phyloP scores from a whole-genome alignment of 2,329 filamentous ascomycete genomes.

The Colletotrichum paranaense region DNA sequence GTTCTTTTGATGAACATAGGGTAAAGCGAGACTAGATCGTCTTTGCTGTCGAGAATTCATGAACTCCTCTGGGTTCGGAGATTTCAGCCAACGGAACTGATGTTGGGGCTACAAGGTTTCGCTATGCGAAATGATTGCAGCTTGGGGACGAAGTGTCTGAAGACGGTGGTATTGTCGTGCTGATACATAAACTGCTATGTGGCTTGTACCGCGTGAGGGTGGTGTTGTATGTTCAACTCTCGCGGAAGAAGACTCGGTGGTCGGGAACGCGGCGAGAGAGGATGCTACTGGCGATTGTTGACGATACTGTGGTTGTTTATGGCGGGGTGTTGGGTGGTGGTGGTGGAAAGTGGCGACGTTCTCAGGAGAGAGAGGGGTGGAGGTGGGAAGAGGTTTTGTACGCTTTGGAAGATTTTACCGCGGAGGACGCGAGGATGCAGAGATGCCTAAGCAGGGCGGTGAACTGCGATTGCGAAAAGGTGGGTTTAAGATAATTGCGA shows the following conservation, averaged over 20 bases:
- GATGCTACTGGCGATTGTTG: slow-evolving; percentile 18
- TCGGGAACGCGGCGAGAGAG: slow-evolving; percentile 25
- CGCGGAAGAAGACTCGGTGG: slow-evolving; percentile 29
- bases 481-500: slow-evolving; percentile 5
- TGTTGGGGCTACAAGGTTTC: slow-evolving; percentile 91
- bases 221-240: slow-evolving; percentile 32
- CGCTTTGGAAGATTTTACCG: not conserved
- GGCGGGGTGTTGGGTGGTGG: not conserved
- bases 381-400: slow-evolving; percentile 4
- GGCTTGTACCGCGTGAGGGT: slow-evolving; percentile 32
- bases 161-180: slow-evolving; percentile 90
- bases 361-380: not conserved
- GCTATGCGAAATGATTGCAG: slow-evolving; percentile 97
- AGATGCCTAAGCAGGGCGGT: slow-evolving; percentile 19
- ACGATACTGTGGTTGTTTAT: not conserved
- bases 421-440: slow-evolving; percentile 7
- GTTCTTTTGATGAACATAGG: slow-evolving; percentile 66
- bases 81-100: slow-evolving; percentile 92
- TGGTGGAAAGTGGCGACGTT: not conserved
- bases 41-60: slow-evolving; percentile 66
- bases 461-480: slow-evolving; percentile 1
- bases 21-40: slow-evolving; percentile 59
- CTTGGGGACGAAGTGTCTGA: slow-evolving; percentile 94
- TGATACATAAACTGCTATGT: slow-evolving; percentile 92
- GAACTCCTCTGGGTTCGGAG: slow-evolving; percentile 58